Evolutionary conservation across 495 filamentous ascomycete species (phyloP).

Genomic region (Penicillium samsonianum): DNA sequence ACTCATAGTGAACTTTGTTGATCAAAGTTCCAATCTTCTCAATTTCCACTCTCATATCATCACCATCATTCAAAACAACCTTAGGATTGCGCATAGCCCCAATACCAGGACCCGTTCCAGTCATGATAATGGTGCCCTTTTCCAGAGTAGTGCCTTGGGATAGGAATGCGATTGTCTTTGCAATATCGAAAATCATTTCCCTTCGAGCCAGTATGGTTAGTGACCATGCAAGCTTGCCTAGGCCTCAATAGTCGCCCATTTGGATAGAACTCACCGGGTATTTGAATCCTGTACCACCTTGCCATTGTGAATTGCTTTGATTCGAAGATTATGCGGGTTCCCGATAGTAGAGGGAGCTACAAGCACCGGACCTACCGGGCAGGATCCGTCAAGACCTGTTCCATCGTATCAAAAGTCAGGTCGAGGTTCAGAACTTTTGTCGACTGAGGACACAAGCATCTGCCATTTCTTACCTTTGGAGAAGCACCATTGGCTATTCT

Average conservation of each 20-base stretch:
- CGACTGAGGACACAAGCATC: too few species aligned
- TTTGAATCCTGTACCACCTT: conserved; percentile 49
- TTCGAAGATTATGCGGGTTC: conserved; percentile 39
- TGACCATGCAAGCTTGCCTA: too few species aligned
- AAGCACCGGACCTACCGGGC: conserved; percentile 34
- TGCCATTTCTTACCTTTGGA: conserved; percentile 57
- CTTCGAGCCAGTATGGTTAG: conserved; percentile 9
- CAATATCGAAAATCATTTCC: conserved; percentile 64
- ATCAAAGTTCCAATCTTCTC: conserved; percentile 28
- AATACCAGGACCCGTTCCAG: conserved; percentile 54
- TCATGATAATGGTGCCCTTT: conserved; percentile 70
- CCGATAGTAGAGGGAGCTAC: conserved; percentile 19
- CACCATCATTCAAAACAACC: conserved; percentile 48
- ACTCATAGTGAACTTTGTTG: conserved; percentile 24
- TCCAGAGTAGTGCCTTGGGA: conserved; percentile 68
- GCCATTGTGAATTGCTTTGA: conserved; percentile 63
- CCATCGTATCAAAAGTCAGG: neutral
- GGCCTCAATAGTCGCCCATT: too few species aligned
- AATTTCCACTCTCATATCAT: conserved; percentile 53
- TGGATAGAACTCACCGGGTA: neutral
- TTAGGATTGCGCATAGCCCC: conserved; percentile 42
- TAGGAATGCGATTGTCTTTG: conserved; percentile 62
- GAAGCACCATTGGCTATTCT: conserved; percentile 66
- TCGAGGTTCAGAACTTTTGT: too few species aligned
- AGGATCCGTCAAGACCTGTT: conserved; percentile 1